Evolutionary conservation across 2,329 filamentous ascomycete species (phyloP).

Genomic region (Epichloe scottii): DNA sequence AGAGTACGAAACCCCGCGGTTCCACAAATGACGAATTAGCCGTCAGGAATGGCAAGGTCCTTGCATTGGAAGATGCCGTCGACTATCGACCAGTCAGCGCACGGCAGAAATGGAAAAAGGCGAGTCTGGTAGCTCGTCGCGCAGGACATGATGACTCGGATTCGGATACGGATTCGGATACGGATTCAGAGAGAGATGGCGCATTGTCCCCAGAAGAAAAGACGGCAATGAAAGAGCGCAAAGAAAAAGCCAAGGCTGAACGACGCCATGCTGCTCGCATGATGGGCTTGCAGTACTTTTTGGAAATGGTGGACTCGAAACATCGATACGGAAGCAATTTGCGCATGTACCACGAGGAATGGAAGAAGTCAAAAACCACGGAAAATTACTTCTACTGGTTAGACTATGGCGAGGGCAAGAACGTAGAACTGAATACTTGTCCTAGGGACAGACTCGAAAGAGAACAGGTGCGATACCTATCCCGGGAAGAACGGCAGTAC

Average conservation of each 20-base stretch:
- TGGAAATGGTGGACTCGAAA: conserved; percentile 75
- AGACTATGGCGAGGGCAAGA: conserved; percentile 64
- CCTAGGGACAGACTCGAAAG: conserved; percentile 62
- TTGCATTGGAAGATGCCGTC: conserved; percentile 8
- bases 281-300: conserved; percentile 79
- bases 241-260: conserved; percentile 38
- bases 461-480: conserved; percentile 74
- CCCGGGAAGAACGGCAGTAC: conserved; percentile 64
- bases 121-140: conserved; percentile 54
- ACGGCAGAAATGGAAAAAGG: conserved; percentile 63
- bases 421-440: conserved; percentile 57
- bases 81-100: conserved; percentile 27
- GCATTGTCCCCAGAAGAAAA: conserved; percentile 22
- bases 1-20: conserved; percentile 32
- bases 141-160: conserved; percentile 55
- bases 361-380: conserved; percentile 63
- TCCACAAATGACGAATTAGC: conserved; percentile 11
- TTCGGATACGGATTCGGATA: conserved; percentile 34
- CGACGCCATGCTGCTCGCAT: conserved; percentile 57
- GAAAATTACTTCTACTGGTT: conserved; percentile 96
- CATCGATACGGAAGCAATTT: conserved; percentile 81
- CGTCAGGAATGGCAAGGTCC: conserved; percentile 4
- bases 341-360: conserved; percentile 68
- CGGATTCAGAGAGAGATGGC: conserved; percentile 28
- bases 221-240: conserved; percentile 25